Base-by-base conservation (phyloP, 2,329 filamentous ascomycete species). In the Triangularia setosa region DNA sequence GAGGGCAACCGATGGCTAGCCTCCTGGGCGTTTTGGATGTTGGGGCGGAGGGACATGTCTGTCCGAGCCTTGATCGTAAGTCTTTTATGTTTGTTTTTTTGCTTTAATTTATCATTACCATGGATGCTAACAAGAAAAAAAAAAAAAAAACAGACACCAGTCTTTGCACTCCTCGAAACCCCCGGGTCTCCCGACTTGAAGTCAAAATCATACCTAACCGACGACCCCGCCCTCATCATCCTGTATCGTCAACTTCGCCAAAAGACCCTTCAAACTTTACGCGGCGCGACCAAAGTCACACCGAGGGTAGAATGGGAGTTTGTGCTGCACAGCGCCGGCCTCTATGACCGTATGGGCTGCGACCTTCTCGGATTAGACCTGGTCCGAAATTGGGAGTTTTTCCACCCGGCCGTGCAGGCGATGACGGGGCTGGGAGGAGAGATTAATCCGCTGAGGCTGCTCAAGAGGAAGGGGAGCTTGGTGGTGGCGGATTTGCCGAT, bases 11-110 rank as follows among this genome's bases (percentile, higher is more conserved):
- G 94, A 64, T 99, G 95, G 94, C 85, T 97, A 64, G 91, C 93
- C 11, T 95, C 91, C 0, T 99, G 95, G 95, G 91, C 92, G 2
- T 97, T 97, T 74, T 96, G 92, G 90, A 91, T 97, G 83, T 82
- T 98, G 4, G 87, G 87, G 40, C 85, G 90, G 67, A 87, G 89
- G 65, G 91, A 96, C 69, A 90, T 93, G 81, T 91, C 94, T 5
- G 92, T 97, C 6, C 87, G 91, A 60, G 87, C 90, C 6, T 80
- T 99, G 3, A 90, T 96, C 70, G 90, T 92, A 78, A 81, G 88
- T 78, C 18, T 3, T 18, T 33, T 12, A 14, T 21, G n/a, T 53
- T 24, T 35, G 44, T 28, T 16, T 40, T 40, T 14, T 18, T 18
- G 8, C 5, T 14, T 14, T 35, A 3, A n/a, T 40, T n/a, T 40